These are phyloP conservation scores for Candida anglica DNA, from an alignment of 805 yeast species.

Conservation along the genomic window DNA sequence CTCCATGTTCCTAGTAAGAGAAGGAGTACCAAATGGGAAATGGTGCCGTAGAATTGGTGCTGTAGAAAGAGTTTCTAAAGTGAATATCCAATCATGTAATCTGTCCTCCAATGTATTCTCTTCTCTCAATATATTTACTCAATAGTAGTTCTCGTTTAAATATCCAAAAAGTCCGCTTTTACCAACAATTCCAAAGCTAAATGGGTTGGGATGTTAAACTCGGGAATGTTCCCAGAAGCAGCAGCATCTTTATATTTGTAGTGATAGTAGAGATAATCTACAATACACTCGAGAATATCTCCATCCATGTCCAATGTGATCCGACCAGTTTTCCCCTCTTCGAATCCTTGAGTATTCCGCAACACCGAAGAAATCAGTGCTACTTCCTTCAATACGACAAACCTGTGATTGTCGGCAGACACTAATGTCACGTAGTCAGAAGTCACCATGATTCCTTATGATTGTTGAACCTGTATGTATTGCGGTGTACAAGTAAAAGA, in stretches of 20 bases:
- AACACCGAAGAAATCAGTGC: slow-evolving; percentile 67
- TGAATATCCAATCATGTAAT: too few relatives aligned
- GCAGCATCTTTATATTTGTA: slow-evolving; percentile 57
- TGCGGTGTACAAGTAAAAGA: too few relatives aligned
- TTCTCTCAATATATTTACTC: too few relatives aligned
- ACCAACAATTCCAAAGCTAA: slow-evolving; percentile 87
- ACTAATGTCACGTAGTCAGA: slow-evolving; percentile 54
- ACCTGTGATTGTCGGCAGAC: slow-evolving; percentile 68
- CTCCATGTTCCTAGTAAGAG: too few relatives aligned
- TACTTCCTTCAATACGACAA: slow-evolving; percentile 62
- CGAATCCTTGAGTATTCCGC: slow-evolving; percentile 47
- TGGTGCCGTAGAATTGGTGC: too few relatives aligned
- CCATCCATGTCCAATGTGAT: slow-evolving; percentile 67
- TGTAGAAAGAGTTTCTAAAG: too few relatives aligned
- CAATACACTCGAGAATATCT: slow-evolving; percentile 68
- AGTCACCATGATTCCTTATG: too few relatives aligned
- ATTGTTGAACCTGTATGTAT: too few relatives aligned
- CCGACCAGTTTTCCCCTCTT: slow-evolving; percentile 56
- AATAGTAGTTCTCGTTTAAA: too few relatives aligned
- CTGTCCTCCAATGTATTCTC: too few relatives aligned
- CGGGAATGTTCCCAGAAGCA: slow-evolving; percentile 61
- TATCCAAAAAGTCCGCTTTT: slow-evolving; percentile 87
- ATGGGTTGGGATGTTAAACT: slow-evolving; percentile 89
- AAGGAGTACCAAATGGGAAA: too few relatives aligned
- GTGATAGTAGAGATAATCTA: slow-evolving; percentile 80